Percentiles rank a stretch among this genome's conserved stretches.
Conservation (phyloP, 129 eudicot genomes). For the Flaveria bidentis region DNA sequence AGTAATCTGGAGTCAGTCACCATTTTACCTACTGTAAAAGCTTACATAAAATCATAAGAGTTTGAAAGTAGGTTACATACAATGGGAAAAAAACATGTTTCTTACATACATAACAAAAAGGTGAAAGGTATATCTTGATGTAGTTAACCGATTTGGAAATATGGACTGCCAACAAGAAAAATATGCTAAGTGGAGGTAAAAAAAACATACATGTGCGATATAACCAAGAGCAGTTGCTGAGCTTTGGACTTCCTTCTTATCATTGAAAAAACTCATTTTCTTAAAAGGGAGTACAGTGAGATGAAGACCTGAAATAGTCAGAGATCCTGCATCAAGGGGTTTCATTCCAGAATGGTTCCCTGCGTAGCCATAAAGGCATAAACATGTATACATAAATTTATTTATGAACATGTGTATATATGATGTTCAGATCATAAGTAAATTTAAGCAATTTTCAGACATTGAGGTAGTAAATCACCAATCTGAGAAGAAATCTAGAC, state of each 20-base stretch:
- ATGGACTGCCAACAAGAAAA: background rate
- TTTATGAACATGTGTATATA: background rate
- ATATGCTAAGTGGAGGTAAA: constrained; percentile 30
- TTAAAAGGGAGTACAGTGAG: constrained; percentile 75
- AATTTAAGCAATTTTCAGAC: constrained; percentile 3
- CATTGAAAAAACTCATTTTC: constrained; percentile 90
- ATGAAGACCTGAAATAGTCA: constrained; percentile 87
- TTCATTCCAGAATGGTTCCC: constrained; percentile 67
- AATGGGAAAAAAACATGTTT: background rate
- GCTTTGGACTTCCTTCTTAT: constrained; percentile 91
- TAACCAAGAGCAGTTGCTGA: constrained; percentile 98
- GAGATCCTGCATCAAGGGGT: constrained; percentile 65
- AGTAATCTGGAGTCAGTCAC: background rate
- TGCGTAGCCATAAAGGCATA: constrained; percentile 37
- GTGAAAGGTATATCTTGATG: background rate
- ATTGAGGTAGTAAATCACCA: background rate
- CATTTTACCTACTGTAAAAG: background rate
- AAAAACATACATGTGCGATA: constrained; percentile 78
- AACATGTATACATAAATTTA: constrained; percentile 10
- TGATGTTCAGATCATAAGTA: background rate
- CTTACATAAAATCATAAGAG: background rate
- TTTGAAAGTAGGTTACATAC: background rate
- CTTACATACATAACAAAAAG: background rate
- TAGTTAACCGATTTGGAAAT: constrained; percentile 14
- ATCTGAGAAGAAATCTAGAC: background rate